phyloP scores from a whole-genome alignment of 2,329 filamentous ascomycete genomes.

The Pyricularia sp. region DNA sequence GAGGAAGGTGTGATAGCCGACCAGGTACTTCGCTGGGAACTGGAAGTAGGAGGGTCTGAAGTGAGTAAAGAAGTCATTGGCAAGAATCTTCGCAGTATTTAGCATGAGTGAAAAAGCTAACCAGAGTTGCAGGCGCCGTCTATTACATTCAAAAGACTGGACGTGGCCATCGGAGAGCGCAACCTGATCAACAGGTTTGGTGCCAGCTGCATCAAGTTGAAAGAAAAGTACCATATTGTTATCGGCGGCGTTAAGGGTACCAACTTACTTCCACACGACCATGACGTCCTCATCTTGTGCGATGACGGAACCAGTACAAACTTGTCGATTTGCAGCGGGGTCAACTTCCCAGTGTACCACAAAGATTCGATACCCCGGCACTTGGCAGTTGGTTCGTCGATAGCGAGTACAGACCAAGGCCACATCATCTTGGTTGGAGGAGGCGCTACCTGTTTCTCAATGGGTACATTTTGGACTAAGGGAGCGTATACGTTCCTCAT shows the following conservation, averaged over 20 bases:
- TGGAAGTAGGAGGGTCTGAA: constrained; percentile 29
- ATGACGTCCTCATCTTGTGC: constrained; percentile 35
- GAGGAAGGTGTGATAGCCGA: constrained; percentile 52
- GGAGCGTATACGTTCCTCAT: constrained; percentile 37
- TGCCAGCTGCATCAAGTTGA: constrained; percentile 23
- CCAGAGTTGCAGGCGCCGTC: not conserved
- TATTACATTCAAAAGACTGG: not conserved
- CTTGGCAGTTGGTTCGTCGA: constrained; percentile 61
- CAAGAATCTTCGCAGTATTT: not conserved
- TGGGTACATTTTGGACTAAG: constrained; percentile 77
- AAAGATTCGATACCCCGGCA: constrained; percentile 33
- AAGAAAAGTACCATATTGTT: constrained; percentile 20
- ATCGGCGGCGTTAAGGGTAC: constrained; percentile 34
- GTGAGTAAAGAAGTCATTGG: constrained; percentile 18
- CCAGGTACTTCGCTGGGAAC: constrained; percentile 56
- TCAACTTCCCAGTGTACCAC: not conserved
- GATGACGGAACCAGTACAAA: not conserved
- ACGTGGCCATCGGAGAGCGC: constrained; percentile 6
- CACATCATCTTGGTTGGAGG: constrained; percentile 62
- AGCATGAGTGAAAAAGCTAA: not conserved
- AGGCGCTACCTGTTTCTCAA: constrained; percentile 82
- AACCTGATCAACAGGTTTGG: constrained; percentile 27
- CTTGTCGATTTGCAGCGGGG: not conserved
- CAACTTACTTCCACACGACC: constrained; percentile 30
- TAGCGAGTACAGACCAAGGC: constrained; percentile 33